A percentile compares a stretch with the other conserved stretches of the same genome.
Evolutionary conservation across 148 eudicot species (phyloP).

Genomic region (Agrostemma githago): DNA sequence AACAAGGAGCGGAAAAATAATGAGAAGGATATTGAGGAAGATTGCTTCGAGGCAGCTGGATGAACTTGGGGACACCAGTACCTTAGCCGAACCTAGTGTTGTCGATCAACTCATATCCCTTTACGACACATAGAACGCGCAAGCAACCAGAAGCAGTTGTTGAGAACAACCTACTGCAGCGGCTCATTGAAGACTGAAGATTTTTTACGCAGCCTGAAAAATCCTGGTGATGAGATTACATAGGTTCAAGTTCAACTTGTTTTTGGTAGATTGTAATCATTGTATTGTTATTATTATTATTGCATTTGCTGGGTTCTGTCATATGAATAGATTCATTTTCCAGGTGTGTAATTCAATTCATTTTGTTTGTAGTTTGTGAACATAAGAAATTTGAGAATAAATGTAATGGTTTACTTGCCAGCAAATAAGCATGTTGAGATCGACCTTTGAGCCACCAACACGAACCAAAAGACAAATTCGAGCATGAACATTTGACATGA

Average conservation of each 20-base stretch:
- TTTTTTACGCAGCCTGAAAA: conserved; percentile 12
- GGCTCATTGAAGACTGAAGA: not conserved
- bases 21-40: conserved; percentile 94
- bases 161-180: not conserved
- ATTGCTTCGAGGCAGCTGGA: conserved; percentile 83
- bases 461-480: too few relatives aligned
- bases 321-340: too few relatives aligned
- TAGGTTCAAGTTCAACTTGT: not conserved
- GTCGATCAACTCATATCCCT: conserved; percentile 87
- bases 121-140: conserved; percentile 37
- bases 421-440: too few relatives aligned
- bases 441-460: too few relatives aligned
- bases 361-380: conserved; percentile 4
- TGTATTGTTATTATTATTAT: not conserved
- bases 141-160: not conserved
- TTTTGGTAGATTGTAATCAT: not conserved
- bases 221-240: conserved; percentile 1
- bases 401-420: not conserved
- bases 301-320: too few relatives aligned
- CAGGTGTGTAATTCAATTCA: not conserved
- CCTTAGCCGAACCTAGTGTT: conserved; percentile 86
- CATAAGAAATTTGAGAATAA: not conserved
- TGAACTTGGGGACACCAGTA: conserved; percentile 98
- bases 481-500: too few relatives aligned
- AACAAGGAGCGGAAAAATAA: conserved; percentile 98